phyloP scores from a whole-genome alignment of 139 green algal genomes.

The Diplosphaera chodatii region DNA sequence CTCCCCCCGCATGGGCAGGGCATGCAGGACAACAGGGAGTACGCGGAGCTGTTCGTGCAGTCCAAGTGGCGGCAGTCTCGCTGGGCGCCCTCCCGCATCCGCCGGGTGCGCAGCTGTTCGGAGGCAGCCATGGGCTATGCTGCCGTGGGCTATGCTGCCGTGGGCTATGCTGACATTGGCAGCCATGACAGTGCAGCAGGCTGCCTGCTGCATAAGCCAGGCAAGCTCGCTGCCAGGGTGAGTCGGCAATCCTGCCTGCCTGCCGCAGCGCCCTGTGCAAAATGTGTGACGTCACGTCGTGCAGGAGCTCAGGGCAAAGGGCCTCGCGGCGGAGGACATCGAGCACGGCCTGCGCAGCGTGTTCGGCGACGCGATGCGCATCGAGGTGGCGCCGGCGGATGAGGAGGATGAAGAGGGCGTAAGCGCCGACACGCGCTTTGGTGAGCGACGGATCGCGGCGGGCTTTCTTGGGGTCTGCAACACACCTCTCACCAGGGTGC shows the following conservation, averaged over 20 bases:
- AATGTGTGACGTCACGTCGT: too few species aligned
- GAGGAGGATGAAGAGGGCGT: background rate
- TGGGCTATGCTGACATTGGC: background rate
- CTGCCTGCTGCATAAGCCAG: too few species aligned
- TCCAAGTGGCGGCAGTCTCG: slow-evolving; percentile 47
- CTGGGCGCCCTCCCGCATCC: slow-evolving; percentile 40
- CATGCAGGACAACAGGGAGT: slow-evolving; percentile 44
- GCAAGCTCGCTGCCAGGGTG: too few species aligned
- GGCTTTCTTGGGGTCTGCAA: too few species aligned
- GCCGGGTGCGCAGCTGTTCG: background rate
- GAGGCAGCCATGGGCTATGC: background rate
- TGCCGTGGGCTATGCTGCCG: background rate
- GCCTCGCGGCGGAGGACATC: slow-evolving; percentile 16
- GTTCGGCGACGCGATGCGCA: slow-evolving; percentile 28
- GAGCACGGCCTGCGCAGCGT: slow-evolving; percentile 13
- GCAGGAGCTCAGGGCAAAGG: slow-evolving; percentile 29
- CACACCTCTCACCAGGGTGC: too few species aligned
- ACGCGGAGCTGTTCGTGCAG: slow-evolving; percentile 37
- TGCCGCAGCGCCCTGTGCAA: too few species aligned
- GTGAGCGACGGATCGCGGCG: too few species aligned
- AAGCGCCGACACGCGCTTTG: background rate
- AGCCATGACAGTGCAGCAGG: too few species aligned
- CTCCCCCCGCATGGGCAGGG: slow-evolving; percentile 4
- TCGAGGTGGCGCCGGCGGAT: background rate
- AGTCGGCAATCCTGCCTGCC: too few species aligned